Percentiles rank a stretch among this genome's conserved stretches.
Conservation (phyloP, 192 early-diverging fungal species). For the Gonapodya sp. region DNA sequence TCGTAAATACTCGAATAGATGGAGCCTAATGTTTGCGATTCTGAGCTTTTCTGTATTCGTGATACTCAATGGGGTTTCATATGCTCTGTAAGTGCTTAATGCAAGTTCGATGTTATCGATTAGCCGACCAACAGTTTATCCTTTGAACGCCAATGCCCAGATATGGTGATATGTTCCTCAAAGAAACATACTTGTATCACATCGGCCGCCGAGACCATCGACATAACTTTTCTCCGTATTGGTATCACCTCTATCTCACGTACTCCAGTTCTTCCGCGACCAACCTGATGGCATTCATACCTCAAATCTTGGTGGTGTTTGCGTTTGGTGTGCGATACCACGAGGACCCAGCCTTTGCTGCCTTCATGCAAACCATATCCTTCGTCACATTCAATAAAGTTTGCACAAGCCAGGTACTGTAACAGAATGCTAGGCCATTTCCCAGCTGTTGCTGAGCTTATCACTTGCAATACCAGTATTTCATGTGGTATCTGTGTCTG, state of each 20-base stretch:
- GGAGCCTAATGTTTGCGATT: constrained; percentile 31
- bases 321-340: constrained; percentile 60
- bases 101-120: constrained; percentile 48
- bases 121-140: constrained; percentile 53
- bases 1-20: neutral
- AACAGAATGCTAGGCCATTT: constrained; percentile 14
- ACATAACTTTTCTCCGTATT: constrained; percentile 98
- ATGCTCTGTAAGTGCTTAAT: neutral
- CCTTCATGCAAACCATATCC: constrained; percentile 87
- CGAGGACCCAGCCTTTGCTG: constrained; percentile 76
- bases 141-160: constrained; percentile 50
- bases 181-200: constrained; percentile 92
- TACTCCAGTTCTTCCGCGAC: constrained; percentile 23
- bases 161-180: constrained; percentile 75
- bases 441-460: neutral
- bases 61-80: constrained; percentile 12
- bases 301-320: constrained; percentile 62
- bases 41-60: constrained; percentile 29
- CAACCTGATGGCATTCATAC: constrained; percentile 65
- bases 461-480: constrained; percentile 55
- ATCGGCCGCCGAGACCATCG: constrained; percentile 92
- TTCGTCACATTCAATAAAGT: constrained; percentile 98
- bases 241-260: constrained; percentile 85
- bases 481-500: constrained; percentile 98
- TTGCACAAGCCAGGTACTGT: constrained; percentile 76